Evolutionary conservation across 1,284 basidiomycete genomes (phyloP).

Genomic region (Lignosus rhinocerotis): DNA sequence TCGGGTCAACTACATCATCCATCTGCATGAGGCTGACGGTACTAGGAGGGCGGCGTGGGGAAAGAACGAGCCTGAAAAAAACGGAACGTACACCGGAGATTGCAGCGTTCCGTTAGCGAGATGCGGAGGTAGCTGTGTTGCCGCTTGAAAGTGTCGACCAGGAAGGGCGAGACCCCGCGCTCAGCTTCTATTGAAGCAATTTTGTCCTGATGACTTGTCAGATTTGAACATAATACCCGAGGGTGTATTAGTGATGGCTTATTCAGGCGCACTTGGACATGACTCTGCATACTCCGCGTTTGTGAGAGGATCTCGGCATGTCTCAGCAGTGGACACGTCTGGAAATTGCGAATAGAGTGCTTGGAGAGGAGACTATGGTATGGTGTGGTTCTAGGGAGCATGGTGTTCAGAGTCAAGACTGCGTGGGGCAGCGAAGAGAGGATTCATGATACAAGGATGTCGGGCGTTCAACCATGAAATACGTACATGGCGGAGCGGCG

Average conservation of each 20-base stretch:
- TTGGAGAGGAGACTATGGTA: background rate
- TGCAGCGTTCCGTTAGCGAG: constrained; percentile 85
- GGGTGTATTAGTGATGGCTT: background rate
- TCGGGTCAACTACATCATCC: constrained; percentile 1
- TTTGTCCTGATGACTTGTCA: constrained; percentile 19
- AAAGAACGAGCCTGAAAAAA: background rate
- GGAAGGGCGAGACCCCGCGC: constrained; percentile 46
- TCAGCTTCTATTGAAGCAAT: constrained; percentile 55
- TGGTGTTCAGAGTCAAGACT: constrained; percentile 9
- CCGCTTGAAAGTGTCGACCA: constrained; percentile 70
- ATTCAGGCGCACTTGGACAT: constrained; percentile 13
- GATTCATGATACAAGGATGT: background rate
- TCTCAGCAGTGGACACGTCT: constrained; percentile 5
- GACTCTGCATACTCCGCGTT: constrained; percentile 11
- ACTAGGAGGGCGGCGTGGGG: constrained; percentile 3
- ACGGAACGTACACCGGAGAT: constrained; percentile 70
- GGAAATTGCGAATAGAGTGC: constrained; percentile 7
- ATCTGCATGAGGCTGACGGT: constrained; percentile 12
- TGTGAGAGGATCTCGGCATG: constrained; percentile 15
- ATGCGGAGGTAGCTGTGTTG: constrained; percentile 84
- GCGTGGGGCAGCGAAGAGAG: background rate
- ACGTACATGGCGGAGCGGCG: background rate
- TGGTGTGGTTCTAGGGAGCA: constrained; percentile 5
- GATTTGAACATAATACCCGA: background rate
- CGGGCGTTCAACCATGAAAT: background rate